Evolutionary conservation across 805 yeast genomes (phyloP).

Genomic region (Nakazawaea molendinolei): DNA sequence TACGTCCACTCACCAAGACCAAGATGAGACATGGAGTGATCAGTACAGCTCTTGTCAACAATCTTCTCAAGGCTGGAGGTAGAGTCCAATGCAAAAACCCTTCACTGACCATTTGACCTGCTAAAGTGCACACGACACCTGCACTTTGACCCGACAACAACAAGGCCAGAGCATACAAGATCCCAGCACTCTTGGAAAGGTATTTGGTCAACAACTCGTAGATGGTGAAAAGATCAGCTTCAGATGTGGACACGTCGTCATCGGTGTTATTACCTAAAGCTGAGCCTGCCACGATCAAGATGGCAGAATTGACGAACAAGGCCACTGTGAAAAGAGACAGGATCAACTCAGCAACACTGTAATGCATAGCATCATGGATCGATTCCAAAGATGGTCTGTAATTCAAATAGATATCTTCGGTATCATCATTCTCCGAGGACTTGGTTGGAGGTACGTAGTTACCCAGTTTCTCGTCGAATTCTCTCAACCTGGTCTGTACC

Average conservation of each 20-base stretch:
- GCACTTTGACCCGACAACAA: constrained; percentile 86
- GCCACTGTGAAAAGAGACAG: constrained; percentile 75
- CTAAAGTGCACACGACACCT: constrained; percentile 87
- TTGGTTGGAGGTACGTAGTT: constrained; percentile 13
- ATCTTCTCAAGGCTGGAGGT: constrained; percentile 73
- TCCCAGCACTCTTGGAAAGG: constrained; percentile 74
- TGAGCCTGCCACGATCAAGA: constrained; percentile 75
- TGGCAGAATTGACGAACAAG: constrained; percentile 78
- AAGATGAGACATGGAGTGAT: constrained; percentile 76
- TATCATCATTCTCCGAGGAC: constrained; percentile 19
- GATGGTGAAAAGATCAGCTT: constrained; percentile 79
- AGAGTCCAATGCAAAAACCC: constrained; percentile 82
- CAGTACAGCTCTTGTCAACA: constrained; percentile 71
- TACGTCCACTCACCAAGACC: constrained; percentile 63
- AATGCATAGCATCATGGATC: constrained; percentile 62
- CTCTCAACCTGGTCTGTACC: constrained; percentile 78
- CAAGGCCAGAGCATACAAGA: constrained; percentile 78
- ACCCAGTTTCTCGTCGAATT: constrained; percentile 48
- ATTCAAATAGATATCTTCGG: constrained; percentile 29
- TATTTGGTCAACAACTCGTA: constrained; percentile 53
- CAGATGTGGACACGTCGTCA: constrained; percentile 39
- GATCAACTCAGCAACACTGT: constrained; percentile 65
- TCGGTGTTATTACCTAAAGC: constrained; percentile 65
- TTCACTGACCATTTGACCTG: constrained; percentile 89
- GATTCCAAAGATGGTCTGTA: constrained; percentile 74